Percentiles rank a stretch among this genome's conserved stretches.
These are phyloP conservation scores for Stagonosporopsis tanaceti DNA, from an alignment of 2,329 filamentous ascomycete genomes.

Conservation along the genomic window DNA sequence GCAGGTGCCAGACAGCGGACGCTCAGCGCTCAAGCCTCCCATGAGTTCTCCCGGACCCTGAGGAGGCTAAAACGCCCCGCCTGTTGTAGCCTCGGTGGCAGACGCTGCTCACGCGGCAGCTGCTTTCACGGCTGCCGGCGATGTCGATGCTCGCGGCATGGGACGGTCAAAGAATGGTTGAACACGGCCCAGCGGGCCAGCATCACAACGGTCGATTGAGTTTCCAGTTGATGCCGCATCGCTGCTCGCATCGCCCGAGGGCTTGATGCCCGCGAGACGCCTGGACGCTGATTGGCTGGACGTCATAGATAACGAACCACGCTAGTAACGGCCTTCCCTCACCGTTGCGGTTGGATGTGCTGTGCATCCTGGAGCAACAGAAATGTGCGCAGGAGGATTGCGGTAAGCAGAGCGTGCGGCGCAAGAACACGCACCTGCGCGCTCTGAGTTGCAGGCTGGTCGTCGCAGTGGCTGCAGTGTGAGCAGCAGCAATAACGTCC, in stretches of 20 bases:
- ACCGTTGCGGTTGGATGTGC: constrained; percentile 7
- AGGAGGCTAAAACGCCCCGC: constrained; percentile 3
- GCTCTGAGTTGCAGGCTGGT: not conserved
- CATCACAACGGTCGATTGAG: constrained; percentile 5
- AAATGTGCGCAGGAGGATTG: not conserved
- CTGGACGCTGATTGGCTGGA: constrained; percentile 27
- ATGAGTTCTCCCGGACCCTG: constrained; percentile 12
- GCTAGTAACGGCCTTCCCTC: constrained; percentile 12
- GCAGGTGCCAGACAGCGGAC: not conserved
- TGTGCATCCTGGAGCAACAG: constrained; percentile 1
- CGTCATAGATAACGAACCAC: constrained; percentile 32
- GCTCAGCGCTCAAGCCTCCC: constrained; percentile 1
- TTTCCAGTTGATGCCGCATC: constrained; percentile 4
- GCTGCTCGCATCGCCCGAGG: constrained; percentile 24
- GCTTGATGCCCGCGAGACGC: not conserved
- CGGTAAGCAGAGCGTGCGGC: not conserved
- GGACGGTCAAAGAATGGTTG: not conserved
- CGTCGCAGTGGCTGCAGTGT: not conserved
- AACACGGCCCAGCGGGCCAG: not conserved
- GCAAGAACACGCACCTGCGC: not conserved
- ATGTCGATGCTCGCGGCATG: constrained; percentile 8
- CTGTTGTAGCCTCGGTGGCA: not conserved
- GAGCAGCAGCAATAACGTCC: not conserved
- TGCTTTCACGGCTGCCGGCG: not conserved
- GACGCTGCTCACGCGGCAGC: not conserved